Conservation (phyloP, 2,329 filamentous ascomycete genomes). For the Domatiomyces globalis region DNA sequence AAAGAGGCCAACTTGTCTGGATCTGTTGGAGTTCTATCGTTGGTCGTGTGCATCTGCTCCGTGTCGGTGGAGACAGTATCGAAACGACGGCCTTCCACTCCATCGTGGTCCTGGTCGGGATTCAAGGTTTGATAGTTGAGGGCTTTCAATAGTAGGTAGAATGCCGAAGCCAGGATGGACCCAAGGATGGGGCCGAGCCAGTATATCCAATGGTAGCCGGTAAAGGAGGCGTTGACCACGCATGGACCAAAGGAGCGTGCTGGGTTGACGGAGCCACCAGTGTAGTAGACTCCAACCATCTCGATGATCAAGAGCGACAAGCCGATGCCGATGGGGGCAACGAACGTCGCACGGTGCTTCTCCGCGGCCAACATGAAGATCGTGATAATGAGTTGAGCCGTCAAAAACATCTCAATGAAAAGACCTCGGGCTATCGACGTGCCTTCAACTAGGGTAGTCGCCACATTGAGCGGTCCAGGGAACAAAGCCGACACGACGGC, state of each 20-base stretch:
- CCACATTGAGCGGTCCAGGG: conserved; percentile 42
- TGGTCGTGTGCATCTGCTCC: background rate
- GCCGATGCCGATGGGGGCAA: conserved; percentile 59
- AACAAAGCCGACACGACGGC: conserved; percentile 44
- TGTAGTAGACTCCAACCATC: conserved; percentile 34
- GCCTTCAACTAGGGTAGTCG: conserved; percentile 39
- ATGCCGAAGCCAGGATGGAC: conserved; percentile 8
- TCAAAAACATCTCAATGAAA: conserved; percentile 54
- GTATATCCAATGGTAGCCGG: conserved; percentile 37
- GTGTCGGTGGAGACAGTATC: background rate
- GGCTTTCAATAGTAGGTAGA: conserved; percentile 11
- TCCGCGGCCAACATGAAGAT: conserved; percentile 57
- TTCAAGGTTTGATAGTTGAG: conserved; percentile 10
- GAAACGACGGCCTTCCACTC: background rate
- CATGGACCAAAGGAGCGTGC: conserved; percentile 34
- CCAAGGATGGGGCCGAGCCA: conserved; percentile 30
- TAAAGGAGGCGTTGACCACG: conserved; percentile 31
- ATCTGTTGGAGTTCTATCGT: background rate
- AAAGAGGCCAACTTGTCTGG: background rate
- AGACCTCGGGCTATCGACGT: conserved; percentile 43
- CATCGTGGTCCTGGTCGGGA: conserved; percentile 6
- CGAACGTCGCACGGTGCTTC: conserved; percentile 56
- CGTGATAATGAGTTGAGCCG: conserved; percentile 47
- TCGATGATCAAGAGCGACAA: conserved; percentile 51
- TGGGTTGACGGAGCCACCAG: conserved; percentile 34